phyloP scores from a whole-genome alignment of 768 basidiomycete species.

The Termitomyces sp. region DNA sequence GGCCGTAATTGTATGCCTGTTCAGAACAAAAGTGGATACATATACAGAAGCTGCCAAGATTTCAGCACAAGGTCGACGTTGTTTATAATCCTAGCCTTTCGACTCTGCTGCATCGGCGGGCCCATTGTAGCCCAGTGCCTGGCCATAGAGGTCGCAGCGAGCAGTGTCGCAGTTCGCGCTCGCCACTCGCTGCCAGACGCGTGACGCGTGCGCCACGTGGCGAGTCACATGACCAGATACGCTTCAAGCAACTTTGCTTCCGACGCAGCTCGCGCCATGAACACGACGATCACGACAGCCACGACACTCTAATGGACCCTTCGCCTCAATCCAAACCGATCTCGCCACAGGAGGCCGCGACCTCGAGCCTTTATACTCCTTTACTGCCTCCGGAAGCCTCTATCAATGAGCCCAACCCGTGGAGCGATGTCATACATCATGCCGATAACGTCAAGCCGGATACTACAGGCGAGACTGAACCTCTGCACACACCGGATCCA shows the following conservation, averaged over 20 bases:
- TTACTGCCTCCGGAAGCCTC: conserved; percentile 8
- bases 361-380: neutral
- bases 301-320: conserved; percentile 13
- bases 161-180: too few relatives aligned
- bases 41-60: too few relatives aligned
- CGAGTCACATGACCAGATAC: conserved; percentile 2
- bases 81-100: too few relatives aligned
- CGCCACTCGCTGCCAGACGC: neutral
- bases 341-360: neutral
- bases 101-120: neutral
- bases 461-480: conserved; percentile 20
- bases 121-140: neutral
- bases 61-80: too few relatives aligned
- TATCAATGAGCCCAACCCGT: conserved; percentile 38
- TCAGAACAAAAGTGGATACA: too few relatives aligned
- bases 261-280: conserved; percentile 1
- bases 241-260: neutral
- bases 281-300: conserved; percentile 14
- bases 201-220: neutral
- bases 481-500: conserved; percentile 42
- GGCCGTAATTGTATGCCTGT: too few relatives aligned
- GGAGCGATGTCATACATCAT: conserved; percentile 31
- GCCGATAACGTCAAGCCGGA: conserved; percentile 19
- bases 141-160: too few relatives aligned
- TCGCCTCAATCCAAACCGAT: neutral